These are phyloP conservation scores for Fusarium camptoceras DNA, from an alignment of 2,329 filamentous ascomycete species.

Conservation along the genomic window DNA sequence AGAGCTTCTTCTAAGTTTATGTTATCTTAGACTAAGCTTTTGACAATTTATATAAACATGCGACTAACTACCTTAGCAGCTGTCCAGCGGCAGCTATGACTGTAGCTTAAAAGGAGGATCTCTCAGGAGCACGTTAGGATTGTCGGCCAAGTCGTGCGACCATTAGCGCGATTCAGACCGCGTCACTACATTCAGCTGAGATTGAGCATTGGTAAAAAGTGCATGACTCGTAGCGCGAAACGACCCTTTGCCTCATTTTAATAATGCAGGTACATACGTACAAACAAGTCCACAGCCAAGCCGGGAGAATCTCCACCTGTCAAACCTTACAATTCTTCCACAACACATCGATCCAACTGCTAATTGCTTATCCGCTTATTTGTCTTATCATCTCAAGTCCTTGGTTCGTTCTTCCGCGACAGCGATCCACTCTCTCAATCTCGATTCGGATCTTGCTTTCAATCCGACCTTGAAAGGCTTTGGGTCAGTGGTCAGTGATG, in stretches of 20 bases:
- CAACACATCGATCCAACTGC: conserved; percentile 5
- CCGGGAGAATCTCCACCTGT: conserved; percentile 14
- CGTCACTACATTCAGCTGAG: conserved; percentile 9
- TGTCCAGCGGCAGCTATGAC: not conserved
- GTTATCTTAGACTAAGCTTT: not conserved
- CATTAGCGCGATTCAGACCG: not conserved
- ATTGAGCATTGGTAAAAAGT: not conserved
- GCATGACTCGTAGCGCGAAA: conserved; percentile 24
- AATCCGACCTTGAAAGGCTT: conserved; percentile 67
- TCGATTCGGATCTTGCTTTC: conserved; percentile 58
- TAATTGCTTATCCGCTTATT: conserved; percentile 9
- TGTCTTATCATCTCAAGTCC: conserved; percentile 45
- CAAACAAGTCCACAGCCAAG: not conserved
- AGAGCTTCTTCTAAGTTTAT: not conserved
- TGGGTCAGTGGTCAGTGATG: conserved; percentile 70
- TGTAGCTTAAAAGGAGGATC: conserved; percentile 1
- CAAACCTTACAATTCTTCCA: conserved; percentile 25
- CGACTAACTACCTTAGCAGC: not conserved
- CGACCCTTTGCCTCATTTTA: conserved; percentile 25
- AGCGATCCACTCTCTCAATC: conserved; percentile 64
- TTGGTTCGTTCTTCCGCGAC: conserved; percentile 64
- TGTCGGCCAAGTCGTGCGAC: not conserved
- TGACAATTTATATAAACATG: not conserved
- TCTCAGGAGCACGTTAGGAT: not conserved
- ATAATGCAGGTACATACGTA: not conserved